Evolutionary conservation across 768 basidiomycete species (phyloP).

Genomic region (Pulveroboletus ravenelii): DNA sequence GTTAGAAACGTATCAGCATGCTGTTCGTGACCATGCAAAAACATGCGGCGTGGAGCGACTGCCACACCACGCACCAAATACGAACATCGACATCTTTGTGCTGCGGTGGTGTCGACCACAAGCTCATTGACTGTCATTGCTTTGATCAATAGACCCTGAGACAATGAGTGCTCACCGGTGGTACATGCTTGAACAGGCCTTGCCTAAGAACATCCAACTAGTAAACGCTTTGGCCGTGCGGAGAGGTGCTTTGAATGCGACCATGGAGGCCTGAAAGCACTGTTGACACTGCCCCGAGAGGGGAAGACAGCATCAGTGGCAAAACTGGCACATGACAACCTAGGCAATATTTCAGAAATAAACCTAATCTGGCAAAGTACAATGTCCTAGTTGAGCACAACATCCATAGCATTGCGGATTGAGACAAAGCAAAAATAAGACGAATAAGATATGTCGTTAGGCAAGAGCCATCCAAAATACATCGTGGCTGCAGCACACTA

Average conservation of each 20-base stretch:
- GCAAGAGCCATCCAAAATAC: constrained; percentile 22
- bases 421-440: constrained; percentile 31
- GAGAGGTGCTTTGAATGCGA: not conserved
- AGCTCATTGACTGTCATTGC: too few relatives aligned
- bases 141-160: too few relatives aligned
- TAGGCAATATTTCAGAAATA: not conserved
- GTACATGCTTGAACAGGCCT: too few relatives aligned
- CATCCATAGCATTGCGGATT: constrained; percentile 26
- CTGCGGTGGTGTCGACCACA: not conserved
- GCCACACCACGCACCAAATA: not conserved
- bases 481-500: constrained; percentile 17
- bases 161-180: too few relatives aligned
- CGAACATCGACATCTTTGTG: not conserved
- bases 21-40: not conserved
- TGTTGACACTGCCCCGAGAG: not conserved
- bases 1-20: not conserved
- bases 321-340: not conserved
- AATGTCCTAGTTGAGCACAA: constrained; percentile 15
- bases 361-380: not conserved
- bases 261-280: not conserved
- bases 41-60: not conserved
- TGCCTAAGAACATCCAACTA: too few relatives aligned
- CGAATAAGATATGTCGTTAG: constrained; percentile 28
- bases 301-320: not conserved
- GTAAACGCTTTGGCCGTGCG: not conserved